A percentile compares a stretch with the other conserved stretches of the same genome.
These are phyloP conservation scores for Trypanosoma melophagium DNA, from an alignment of 208 protist species.

Conservation along the genomic window DNA sequence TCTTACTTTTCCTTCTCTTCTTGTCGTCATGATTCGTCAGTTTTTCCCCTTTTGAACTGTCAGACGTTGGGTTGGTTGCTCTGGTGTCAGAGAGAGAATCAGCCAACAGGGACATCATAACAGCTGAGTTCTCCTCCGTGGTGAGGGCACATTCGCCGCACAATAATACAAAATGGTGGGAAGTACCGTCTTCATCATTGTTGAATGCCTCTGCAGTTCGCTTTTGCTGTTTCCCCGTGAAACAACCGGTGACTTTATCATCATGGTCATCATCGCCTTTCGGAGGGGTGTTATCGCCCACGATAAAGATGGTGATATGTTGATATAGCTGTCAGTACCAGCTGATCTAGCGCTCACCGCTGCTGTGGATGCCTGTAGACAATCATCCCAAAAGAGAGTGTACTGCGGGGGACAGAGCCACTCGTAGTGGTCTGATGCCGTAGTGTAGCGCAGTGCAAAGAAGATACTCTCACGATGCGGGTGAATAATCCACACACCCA, in stretches of 20 bases:
- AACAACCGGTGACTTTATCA: background rate
- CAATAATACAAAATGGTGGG: slow-evolving; percentile 26
- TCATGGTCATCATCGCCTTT: background rate
- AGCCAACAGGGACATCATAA: background rate
- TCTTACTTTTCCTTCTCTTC: slow-evolving; percentile 1
- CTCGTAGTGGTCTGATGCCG: slow-evolving; percentile 10
- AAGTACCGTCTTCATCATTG: background rate
- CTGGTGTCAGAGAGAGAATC: no score
- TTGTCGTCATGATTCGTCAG: background rate
- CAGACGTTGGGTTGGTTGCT: no score
- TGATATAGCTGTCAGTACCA: background rate
- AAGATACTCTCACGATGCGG: slow-evolving; percentile 28
- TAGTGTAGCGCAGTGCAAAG: slow-evolving; percentile 20
- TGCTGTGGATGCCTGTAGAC: no score
- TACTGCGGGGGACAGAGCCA: slow-evolving; percentile 18
- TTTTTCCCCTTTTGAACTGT: background rate
- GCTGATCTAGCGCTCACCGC: background rate
- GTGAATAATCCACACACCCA: slow-evolving; percentile 30
- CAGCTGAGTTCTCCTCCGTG: slow-evolving; percentile 1
- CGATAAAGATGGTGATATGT: background rate
- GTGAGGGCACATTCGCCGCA: slow-evolving; percentile 1
- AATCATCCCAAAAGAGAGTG: background rate
- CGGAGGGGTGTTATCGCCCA: slow-evolving; percentile 13
- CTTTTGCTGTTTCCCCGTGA: background rate
- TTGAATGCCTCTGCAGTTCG: background rate